Conservation (phyloP, 2,329 filamentous ascomycete genomes). For the Cryphonectria nitschkei region DNA sequence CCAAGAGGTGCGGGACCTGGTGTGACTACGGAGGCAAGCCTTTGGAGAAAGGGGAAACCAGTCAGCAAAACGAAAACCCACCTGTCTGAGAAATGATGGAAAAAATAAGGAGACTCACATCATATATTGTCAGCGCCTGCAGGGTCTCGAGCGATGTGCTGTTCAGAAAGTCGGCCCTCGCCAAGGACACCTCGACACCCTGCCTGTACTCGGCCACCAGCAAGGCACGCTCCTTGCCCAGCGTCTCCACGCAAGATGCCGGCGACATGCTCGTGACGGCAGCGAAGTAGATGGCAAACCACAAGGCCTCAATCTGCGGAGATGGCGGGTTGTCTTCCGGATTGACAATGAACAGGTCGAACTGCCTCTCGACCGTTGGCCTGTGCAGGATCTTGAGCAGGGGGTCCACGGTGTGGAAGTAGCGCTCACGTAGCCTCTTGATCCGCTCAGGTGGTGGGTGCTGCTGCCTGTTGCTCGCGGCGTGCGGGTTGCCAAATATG, state of each 20-base stretch:
- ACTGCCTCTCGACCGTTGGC: slow-evolving; percentile 41
- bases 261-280: slow-evolving; percentile 42
- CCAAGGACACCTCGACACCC: slow-evolving; percentile 44
- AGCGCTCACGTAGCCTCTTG: slow-evolving; percentile 41
- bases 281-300: slow-evolving; percentile 50
- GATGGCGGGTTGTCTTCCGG: slow-evolving; percentile 31
- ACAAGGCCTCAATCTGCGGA: slow-evolving; percentile 39
- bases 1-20: slow-evolving; percentile 46
- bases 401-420: slow-evolving; percentile 47
- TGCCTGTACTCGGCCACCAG: slow-evolving; percentile 40
- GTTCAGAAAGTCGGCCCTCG: slow-evolving; percentile 49
- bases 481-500: slow-evolving; percentile 17
- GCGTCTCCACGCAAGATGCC: slow-evolving; percentile 36
- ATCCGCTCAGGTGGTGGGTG: slow-evolving; percentile 46
- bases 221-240: slow-evolving; percentile 42
- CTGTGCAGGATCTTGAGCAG: slow-evolving; percentile 50
- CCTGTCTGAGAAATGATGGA: too few relatives aligned
- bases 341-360: slow-evolving; percentile 36
- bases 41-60: slow-evolving; percentile 26
- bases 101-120: slow-evolving; percentile 32
- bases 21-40: slow-evolving; percentile 43
- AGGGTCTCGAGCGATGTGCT: slow-evolving; percentile 44
- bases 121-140: slow-evolving; percentile 48
- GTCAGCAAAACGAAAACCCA: background rate
- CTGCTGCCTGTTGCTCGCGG: slow-evolving; percentile 21